These are phyloP conservation scores for Trichoderma endophyticum DNA, from an alignment of 2,329 filamentous ascomycete species.

Conservation along the genomic window DNA sequence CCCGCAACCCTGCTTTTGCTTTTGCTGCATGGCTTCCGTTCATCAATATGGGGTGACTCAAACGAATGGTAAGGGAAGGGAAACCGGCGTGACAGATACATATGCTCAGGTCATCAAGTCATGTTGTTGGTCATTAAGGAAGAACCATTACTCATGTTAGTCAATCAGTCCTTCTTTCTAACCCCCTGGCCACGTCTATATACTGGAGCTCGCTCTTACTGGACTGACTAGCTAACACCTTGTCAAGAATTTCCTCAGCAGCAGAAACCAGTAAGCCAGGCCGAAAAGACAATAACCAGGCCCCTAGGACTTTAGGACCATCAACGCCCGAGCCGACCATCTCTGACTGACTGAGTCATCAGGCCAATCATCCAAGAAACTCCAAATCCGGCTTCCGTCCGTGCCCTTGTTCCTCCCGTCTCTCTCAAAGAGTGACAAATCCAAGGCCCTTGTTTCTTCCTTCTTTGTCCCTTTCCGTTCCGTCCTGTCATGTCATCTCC, in stretches of 20 bases:
- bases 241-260: neutral
- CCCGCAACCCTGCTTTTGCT: neutral
- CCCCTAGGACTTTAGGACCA: neutral
- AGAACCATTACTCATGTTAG: neutral
- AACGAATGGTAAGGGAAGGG: neutral
- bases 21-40: neutral
- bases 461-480: neutral
- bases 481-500: neutral
- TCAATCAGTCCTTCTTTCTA: neutral
- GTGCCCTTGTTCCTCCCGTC: neutral
- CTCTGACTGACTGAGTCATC: neutral
- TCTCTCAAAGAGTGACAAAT: neutral
- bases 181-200: neutral
- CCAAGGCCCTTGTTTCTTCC: neutral
- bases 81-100: neutral
- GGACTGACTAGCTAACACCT: neutral
- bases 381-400: neutral
- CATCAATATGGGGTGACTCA: neutral
- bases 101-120: neutral
- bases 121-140: neutral
- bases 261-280: neutral
- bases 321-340: neutral
- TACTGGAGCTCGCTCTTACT: neutral
- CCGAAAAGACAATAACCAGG: neutral
- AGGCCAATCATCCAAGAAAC: neutral